These are phyloP conservation scores for Tubosaeta sp. DNA, from an alignment of 768 basidiomycete genomes.

Conservation along the genomic window DNA sequence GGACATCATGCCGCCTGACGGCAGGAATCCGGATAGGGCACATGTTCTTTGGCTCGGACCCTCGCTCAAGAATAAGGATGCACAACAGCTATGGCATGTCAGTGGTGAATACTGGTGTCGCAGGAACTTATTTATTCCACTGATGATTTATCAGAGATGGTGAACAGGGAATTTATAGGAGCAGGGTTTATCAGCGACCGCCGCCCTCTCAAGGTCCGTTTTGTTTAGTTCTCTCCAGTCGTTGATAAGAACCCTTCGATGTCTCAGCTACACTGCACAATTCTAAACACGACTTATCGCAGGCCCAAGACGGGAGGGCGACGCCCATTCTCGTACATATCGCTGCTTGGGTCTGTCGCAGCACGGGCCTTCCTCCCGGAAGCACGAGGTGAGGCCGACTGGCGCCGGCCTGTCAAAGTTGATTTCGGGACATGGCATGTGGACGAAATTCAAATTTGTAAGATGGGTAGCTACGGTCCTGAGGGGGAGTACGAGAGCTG, in stretches of 20 bases:
- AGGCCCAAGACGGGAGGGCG: constrained; percentile 26
- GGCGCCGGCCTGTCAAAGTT: constrained; percentile 30
- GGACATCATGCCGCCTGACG: constrained; percentile 45
- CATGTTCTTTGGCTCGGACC: constrained; percentile 60
- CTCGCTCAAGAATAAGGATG: constrained; percentile 28
- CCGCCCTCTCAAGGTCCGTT: constrained; percentile 48
- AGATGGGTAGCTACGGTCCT: constrained; percentile 64
- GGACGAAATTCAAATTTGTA: constrained; percentile 59
- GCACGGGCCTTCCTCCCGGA: constrained; percentile 6
- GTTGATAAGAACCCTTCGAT: not conserved
- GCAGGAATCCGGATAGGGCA: constrained; percentile 36
- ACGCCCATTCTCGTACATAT: constrained; percentile 42
- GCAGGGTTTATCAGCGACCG: constrained; percentile 43
- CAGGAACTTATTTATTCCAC: not conserved
- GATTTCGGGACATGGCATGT: constrained; percentile 53
- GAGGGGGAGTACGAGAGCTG: constrained; percentile 60
- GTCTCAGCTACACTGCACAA: constrained; percentile 44
- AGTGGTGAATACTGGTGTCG: constrained; percentile 29
- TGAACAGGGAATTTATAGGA: constrained; percentile 36
- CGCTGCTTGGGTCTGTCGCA: constrained; percentile 31
- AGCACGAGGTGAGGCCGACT: constrained; percentile 1
- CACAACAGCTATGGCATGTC: constrained; percentile 28
- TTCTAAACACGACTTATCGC: constrained; percentile 47
- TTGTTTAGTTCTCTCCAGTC: not conserved
- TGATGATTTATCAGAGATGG: constrained; percentile 33